Evolutionary conservation across 2,329 filamentous ascomycete species (phyloP), one percentile per base, ranked within the genome.

Genomic region (Fusarium oxysporum): DNA sequence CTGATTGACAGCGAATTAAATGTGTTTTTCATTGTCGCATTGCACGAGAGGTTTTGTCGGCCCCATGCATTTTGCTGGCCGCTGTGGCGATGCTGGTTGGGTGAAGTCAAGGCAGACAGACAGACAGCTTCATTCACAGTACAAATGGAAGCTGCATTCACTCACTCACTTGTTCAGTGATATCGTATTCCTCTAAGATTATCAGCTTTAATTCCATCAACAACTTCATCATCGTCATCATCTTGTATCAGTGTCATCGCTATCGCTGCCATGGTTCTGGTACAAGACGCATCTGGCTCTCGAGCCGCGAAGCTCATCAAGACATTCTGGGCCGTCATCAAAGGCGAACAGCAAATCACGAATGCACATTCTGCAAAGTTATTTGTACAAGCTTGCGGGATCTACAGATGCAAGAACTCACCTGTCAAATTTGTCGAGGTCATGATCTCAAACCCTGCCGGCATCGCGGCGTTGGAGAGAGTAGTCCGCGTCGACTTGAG

Each of bases 371-470:
- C 76, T 19, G 80, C 80, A 2, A 72, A 70, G 12, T 57, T 79
- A 12, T 82, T 80, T 35, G 44, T 81, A 3, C 71, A 80, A 35
- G 78, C 77, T 3, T 75, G 70, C 0, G 43, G 65, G 8, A 17
- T 40, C 6, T 65, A 71, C 10, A 72, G 68, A 10, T 41, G 51
- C 5, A 65, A 74, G 17, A 50, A 70, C 10, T 58, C 70, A 0
- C 64, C 79, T 6, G 60, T 70, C 8, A 67, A 68, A n/a, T 80
- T 71, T 17, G 66, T 82, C 5, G 80, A 82, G 43, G 62, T 68
- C 4, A 55, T 82, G 16, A 66, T 78, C 25, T 72, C 75, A 2
- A 77, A 65, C 47, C 32, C 68, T 4, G 14, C 57, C 7, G 80
- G 74, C 1, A 53, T 80, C 16, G 33, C 65, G 7, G 75, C 76